These are phyloP conservation scores for Ganoderma sinense DNA, from an alignment of 1,284 basidiomycete genomes.

Conservation along the genomic window DNA sequence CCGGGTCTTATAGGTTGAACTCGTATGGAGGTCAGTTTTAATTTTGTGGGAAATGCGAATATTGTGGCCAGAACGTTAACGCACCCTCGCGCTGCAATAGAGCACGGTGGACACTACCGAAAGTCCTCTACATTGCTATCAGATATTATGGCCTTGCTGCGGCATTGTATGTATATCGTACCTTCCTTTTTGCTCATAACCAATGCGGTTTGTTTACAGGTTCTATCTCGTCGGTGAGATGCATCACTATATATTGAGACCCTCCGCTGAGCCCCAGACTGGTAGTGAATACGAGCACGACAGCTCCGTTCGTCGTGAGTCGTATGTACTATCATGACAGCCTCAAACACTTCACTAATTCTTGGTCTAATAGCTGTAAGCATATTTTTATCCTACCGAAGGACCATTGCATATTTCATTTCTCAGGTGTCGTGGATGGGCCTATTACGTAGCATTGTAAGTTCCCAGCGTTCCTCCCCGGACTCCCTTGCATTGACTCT, in stretches of 20 bases:
- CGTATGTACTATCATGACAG: neutral
- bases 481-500: neutral
- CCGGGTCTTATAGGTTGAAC: slow-evolving; percentile 3
- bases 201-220: no score
- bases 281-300: slow-evolving; percentile 1
- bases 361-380: neutral
- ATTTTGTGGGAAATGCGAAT: neutral
- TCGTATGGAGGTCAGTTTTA: slow-evolving; percentile 12
- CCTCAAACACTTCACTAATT: neutral
- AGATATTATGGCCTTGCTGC: slow-evolving; percentile 3
- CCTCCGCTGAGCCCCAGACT: neutral
- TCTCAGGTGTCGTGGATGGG: slow-evolving; percentile 2
- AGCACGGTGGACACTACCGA: neutral
- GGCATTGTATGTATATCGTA: neutral
- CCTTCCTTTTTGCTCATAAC: neutral
- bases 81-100: neutral
- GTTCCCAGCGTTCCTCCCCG: neutral
- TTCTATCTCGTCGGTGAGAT: slow-evolving; percentile 1
- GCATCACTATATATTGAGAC: neutral
- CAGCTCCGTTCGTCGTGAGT: neutral
- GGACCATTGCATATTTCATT: neutral
- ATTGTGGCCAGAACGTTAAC: neutral
- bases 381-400: neutral
- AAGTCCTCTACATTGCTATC: neutral
- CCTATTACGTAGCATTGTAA: slow-evolving; percentile 2